Evolutionary conservation across 768 basidiomycete species (phyloP).

Genomic region (Zangia roseola): DNA sequence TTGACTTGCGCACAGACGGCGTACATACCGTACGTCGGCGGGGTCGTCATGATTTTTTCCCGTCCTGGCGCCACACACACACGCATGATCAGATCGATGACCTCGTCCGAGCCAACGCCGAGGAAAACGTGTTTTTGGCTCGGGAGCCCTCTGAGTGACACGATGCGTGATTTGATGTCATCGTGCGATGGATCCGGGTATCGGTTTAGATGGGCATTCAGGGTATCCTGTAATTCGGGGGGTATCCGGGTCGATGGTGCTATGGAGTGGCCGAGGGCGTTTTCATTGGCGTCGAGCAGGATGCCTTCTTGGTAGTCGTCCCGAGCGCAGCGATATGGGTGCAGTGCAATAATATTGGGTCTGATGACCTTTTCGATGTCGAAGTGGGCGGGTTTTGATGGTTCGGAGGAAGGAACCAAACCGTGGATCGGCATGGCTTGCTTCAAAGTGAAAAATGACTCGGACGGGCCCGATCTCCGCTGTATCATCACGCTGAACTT

Average conservation of each 20-base stretch:
- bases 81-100: constrained; percentile 92
- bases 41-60: constrained; percentile 86
- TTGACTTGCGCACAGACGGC: constrained; percentile 92
- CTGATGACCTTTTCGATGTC: constrained; percentile 80
- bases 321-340: constrained; percentile 93
- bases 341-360: constrained; percentile 89
- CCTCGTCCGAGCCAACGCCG: constrained; percentile 96
- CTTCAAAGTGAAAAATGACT: too few relatives aligned
- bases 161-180: constrained; percentile 73
- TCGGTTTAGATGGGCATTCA: constrained; percentile 68
- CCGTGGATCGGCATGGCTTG: constrained; percentile 66
- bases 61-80: constrained; percentile 76
- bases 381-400: constrained; percentile 74
- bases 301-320: constrained; percentile 93
- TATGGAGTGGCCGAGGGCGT: constrained; percentile 87
- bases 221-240: constrained; percentile 36
- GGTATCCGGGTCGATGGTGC: constrained; percentile 32
- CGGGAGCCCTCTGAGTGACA: constrained; percentile 67
- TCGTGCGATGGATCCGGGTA: constrained; percentile 94
- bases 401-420: constrained; percentile 42
- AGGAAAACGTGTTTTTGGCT: constrained; percentile 74
- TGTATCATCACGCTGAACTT: too few relatives aligned
- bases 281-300: constrained; percentile 97
- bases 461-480: too few relatives aligned
- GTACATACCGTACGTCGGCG: constrained; percentile 99